Conservation (phyloP, 2,329 filamentous ascomycete species). For the Madurella mycetomatis region DNA sequence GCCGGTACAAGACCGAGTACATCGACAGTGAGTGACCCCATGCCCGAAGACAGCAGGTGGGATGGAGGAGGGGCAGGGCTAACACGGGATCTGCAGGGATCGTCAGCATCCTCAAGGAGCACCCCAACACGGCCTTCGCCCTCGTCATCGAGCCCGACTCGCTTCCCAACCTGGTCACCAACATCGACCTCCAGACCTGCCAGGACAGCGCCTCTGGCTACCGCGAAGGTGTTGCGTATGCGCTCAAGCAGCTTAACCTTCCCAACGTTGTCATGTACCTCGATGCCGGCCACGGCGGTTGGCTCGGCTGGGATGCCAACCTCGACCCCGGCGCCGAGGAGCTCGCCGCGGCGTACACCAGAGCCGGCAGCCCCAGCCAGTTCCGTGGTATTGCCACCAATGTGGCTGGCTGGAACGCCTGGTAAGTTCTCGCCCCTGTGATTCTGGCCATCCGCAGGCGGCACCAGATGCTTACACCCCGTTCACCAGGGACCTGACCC, state of each 20-base stretch:
- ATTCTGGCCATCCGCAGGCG: background rate
- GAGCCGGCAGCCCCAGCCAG: conserved; percentile 35
- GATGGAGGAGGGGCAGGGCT: background rate
- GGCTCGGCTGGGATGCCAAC: conserved; percentile 61
- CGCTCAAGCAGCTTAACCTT: conserved; percentile 52
- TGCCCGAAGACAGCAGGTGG: background rate
- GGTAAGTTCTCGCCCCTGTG: conserved; percentile 20
- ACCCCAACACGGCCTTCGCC: conserved; percentile 47
- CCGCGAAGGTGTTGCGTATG: conserved; percentile 52
- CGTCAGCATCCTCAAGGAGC: conserved; percentile 46
- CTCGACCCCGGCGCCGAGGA: conserved; percentile 37
- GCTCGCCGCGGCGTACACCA: conserved; percentile 37
- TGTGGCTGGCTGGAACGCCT: conserved; percentile 40
- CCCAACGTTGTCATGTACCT: conserved; percentile 61
- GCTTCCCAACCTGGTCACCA: conserved; percentile 59
- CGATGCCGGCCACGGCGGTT: conserved; percentile 60
- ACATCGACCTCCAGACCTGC: conserved; percentile 51
- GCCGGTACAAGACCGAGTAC: conserved; percentile 39
- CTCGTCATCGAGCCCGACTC: conserved; percentile 56
- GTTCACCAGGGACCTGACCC: conserved; percentile 26
- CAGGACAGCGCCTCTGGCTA: conserved; percentile 50
- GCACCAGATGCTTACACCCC: no score
- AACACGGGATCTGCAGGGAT: conserved; percentile 36
- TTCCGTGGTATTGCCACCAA: conserved; percentile 38
- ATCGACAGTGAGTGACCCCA: conserved; percentile 34